phyloP scores from a whole-genome alignment of 2,329 filamentous ascomycete species.

The Raffaelea albimanens region DNA sequence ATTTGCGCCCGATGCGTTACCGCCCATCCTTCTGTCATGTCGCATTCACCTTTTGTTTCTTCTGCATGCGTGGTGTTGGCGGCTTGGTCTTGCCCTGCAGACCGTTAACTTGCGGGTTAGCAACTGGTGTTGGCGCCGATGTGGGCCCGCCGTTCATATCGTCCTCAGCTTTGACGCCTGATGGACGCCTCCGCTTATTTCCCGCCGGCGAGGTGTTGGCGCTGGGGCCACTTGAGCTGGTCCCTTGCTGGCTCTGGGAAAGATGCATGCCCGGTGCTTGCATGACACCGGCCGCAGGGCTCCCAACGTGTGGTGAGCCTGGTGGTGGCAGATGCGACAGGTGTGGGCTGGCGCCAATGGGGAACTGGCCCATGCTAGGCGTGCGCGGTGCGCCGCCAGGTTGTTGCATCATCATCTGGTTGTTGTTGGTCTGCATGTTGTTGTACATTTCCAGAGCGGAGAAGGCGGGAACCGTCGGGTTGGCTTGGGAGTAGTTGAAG shows the following conservation, averaged over 20 bases:
- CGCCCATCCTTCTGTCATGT: background rate
- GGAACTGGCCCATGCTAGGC: slow-evolving; percentile 47
- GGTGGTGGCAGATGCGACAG: slow-evolving; percentile 51
- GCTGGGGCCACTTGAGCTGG: slow-evolving; percentile 55
- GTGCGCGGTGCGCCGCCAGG: slow-evolving; percentile 40
- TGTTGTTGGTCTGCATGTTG: slow-evolving; percentile 28
- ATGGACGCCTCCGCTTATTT: slow-evolving; percentile 49
- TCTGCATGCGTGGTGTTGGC: slow-evolving; percentile 46
- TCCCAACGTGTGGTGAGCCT: slow-evolving; percentile 52
- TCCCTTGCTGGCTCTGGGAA: slow-evolving; percentile 60
- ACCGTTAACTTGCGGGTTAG: slow-evolving; percentile 41
- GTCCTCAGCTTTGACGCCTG: slow-evolving; percentile 48
- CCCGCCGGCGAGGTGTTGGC: slow-evolving; percentile 57
- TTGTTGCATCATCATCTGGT: slow-evolving; percentile 33
- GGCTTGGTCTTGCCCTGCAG: slow-evolving; percentile 41
- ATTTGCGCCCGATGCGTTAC: no score
- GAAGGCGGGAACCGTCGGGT: slow-evolving; percentile 47
- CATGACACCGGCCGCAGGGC: slow-evolving; percentile 53
- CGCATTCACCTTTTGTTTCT: slow-evolving; percentile 39
- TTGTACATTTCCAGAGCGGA: slow-evolving; percentile 36
- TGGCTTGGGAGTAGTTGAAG: slow-evolving; percentile 46
- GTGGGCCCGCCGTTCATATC: slow-evolving; percentile 30
- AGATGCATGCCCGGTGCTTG: slow-evolving; percentile 57
- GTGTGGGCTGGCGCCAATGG: slow-evolving; percentile 50
- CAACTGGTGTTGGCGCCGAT: slow-evolving; percentile 36